These are phyloP conservation scores for Stemphylium beticola DNA, from an alignment of 2,329 filamentous ascomycete genomes.

Conservation along the genomic window DNA sequence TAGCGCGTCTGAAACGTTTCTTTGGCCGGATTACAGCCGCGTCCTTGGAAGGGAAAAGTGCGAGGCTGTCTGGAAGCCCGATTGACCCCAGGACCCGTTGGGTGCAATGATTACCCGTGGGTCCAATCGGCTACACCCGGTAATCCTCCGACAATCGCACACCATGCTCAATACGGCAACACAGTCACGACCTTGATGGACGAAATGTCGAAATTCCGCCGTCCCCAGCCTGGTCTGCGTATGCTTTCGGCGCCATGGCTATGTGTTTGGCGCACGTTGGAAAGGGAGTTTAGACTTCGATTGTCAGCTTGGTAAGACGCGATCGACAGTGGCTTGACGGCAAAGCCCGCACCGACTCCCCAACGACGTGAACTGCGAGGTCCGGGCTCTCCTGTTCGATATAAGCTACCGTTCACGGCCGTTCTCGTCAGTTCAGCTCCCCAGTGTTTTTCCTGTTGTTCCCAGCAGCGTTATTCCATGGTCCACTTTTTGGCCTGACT, in stretches of 20 bases:
- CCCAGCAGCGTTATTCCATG: neutral
- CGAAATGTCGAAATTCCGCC: neutral
- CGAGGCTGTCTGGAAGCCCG: no score
- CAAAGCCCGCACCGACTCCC: neutral
- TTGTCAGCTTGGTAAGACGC: neutral
- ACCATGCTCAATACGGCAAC: neutral
- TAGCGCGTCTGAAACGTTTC: neutral
- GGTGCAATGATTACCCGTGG: no score
- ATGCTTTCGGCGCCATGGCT: neutral
- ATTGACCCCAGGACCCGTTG: no score
- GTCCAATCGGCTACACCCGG: neutral
- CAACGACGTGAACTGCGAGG: neutral
- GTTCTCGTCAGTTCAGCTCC: neutral
- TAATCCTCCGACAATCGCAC: neutral
- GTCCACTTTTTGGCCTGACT: constrained; percentile 3
- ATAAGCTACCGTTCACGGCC: neutral
- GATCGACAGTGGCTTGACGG: constrained; percentile 4
- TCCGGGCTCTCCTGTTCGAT: neutral
- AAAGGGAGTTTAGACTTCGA: constrained; percentile 4
- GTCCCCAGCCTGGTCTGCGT: neutral
- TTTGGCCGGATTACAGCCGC: neutral
- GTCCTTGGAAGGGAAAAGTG: neutral
- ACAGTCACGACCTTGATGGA: neutral
- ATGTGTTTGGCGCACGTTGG: neutral
- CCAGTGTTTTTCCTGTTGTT: neutral